These are phyloP conservation scores for Trichothecium sympodiale DNA, from an alignment of 2,329 filamentous ascomycete species.

Conservation along the genomic window DNA sequence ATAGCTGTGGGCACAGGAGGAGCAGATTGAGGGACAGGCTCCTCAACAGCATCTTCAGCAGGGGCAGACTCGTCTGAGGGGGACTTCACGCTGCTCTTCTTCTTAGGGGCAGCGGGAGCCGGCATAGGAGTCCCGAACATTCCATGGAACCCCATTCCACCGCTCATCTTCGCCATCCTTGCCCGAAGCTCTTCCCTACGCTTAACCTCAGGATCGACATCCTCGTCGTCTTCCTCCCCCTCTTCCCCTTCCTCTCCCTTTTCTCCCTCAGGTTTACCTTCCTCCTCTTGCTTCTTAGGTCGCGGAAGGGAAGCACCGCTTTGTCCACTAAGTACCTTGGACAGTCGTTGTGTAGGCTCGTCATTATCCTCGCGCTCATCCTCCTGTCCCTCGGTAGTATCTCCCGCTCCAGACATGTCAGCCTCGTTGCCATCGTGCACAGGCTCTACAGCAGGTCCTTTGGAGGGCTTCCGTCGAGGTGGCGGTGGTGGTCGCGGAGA, in stretches of 20 bases:
- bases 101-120: constrained; percentile 36
- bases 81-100: constrained; percentile 37
- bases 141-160: constrained; percentile 91
- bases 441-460: constrained; percentile 28
- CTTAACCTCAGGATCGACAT: constrained; percentile 76
- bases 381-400: constrained; percentile 51
- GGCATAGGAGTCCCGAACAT: constrained; percentile 73
- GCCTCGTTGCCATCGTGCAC: constrained; percentile 52
- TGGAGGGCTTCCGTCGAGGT: constrained; percentile 42
- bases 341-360: constrained; percentile 31
- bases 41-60: constrained; percentile 31
- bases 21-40: constrained; percentile 28
- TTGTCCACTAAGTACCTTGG: constrained; percentile 26
- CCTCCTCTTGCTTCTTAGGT: constrained; percentile 31
- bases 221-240: constrained; percentile 69
- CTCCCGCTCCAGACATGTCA: constrained; percentile 53
- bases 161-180: constrained; percentile 97
- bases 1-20: constrained; percentile 50
- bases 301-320: constrained; percentile 9
- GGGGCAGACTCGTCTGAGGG: constrained; percentile 28
- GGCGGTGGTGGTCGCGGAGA: constrained; percentile 25
- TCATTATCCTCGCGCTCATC: constrained; percentile 68
- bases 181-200: constrained; percentile 82
- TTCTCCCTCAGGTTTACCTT: constrained; percentile 60
- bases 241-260: constrained; percentile 45